Evolutionary conservation across 148 eudicot genomes (phyloP).

Genomic region (Rheum nobile): DNA sequence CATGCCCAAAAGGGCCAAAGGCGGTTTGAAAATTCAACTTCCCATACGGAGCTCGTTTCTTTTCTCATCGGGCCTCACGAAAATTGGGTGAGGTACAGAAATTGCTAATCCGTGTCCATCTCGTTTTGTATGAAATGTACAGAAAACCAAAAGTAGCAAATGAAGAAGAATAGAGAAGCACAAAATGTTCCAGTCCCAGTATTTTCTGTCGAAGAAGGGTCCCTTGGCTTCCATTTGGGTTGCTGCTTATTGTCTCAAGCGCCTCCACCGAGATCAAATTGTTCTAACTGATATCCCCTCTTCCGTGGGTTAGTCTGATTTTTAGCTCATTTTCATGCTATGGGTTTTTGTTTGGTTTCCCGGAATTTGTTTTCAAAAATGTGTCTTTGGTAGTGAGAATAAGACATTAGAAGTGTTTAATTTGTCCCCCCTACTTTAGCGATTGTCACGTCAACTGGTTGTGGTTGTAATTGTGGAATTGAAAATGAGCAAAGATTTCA

Average conservation of each 20-base stretch:
- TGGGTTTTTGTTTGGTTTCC: neutral
- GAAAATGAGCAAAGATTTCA: no score
- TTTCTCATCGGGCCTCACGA: neutral
- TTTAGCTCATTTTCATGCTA: neutral
- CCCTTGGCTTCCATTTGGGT: no score
- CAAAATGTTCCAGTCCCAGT: no score
- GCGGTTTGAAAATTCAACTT: neutral
- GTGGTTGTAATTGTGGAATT: no score
- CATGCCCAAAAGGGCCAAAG: neutral
- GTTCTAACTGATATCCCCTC: slow-evolving; percentile 47
- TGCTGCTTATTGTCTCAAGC: slow-evolving; percentile 69
- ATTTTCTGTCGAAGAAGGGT: no score
- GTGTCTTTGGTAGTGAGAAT: neutral
- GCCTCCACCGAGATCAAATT: slow-evolving; percentile 55
- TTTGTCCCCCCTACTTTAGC: neutral
- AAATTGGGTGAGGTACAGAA: neutral
- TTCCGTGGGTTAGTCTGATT: no score
- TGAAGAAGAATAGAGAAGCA: no score
- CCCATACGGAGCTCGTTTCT: neutral
- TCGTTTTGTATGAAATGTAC: no score
- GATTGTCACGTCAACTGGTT: neutral
- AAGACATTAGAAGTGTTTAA: neutral
- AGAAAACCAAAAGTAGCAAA: no score
- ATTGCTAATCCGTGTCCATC: neutral
- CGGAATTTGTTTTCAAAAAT: neutral